Evolutionary conservation across 2,329 filamentous ascomycete genomes (phyloP).

Genomic region (Colletotrichum liaoningense): DNA sequence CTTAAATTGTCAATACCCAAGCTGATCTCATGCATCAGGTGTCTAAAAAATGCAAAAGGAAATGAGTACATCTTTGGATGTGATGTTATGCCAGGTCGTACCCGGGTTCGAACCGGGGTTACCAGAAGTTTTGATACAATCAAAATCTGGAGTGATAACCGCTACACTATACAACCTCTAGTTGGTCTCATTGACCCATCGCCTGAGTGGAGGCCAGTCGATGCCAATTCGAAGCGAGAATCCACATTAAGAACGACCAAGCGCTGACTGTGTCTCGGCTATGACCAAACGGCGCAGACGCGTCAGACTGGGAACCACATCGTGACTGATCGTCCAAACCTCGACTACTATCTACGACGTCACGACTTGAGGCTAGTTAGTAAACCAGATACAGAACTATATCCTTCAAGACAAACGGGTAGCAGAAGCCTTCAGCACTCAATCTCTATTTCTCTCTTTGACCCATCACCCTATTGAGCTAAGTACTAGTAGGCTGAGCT

Average conservation of each 20-base stretch:
- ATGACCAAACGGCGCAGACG: background rate
- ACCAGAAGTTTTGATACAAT: constrained; percentile 14
- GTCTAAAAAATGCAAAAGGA: too few relatives aligned
- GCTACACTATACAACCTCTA: constrained; percentile 34
- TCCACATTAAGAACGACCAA: constrained; percentile 22
- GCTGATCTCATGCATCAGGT: background rate
- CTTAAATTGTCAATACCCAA: too few relatives aligned
- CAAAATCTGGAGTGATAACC: constrained; percentile 36
- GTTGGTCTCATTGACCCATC: background rate
- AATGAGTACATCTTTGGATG: accelerated
- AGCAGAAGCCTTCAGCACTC: too few relatives aligned
- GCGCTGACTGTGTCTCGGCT: background rate
- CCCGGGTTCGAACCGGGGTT: constrained; percentile 36
- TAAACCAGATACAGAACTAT: too few relatives aligned
- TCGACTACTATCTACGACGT: background rate
- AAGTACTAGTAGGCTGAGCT: too few relatives aligned
- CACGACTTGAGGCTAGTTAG: background rate
- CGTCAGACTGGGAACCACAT: background rate
- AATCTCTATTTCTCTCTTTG: too few relatives aligned
- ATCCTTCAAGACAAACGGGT: too few relatives aligned
- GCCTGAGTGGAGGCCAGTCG: constrained; percentile 20
- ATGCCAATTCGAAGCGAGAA: background rate
- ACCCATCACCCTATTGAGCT: too few relatives aligned
- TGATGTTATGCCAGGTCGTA: constrained; percentile 10
- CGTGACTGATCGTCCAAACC: background rate